Evolutionary conservation across 129 eudicot species (phyloP), one percentile per base, ranked within the genome.

Genomic region (Lactuca saligna): DNA sequence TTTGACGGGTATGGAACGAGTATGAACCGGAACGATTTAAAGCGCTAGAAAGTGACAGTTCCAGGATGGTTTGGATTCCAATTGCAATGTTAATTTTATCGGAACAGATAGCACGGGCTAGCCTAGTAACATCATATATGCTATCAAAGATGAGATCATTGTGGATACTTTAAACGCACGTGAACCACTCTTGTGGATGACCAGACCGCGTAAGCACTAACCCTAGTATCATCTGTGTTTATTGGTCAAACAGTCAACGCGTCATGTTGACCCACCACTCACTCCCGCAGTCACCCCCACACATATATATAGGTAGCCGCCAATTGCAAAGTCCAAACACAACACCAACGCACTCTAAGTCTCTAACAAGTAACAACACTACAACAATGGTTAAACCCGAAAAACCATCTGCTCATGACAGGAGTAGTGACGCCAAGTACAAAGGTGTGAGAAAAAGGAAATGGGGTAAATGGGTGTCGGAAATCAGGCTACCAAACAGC

Each of bases 381-480:
- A 53, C 6, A 53, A 53, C 10, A 53, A 53, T 53, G 57, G 57
- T 53, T 15, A 53, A 53, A 16, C 57, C 57, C 3, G 57, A 53
- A 53, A 53, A 17, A 53, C 10, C 57, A 25, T 53, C 57, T 25
- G 25, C 9, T 17, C 57, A 7, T 8, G 57, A 17, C 29, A n/a
- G 7, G 10, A 38, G 9, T 16, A 53, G 57, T 16, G 57, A 53
- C n/a, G 68, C 69, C 0, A 81, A 61, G 33, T 81, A 75, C 61
- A 71, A 76, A 54, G 85, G 85, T 1, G 85, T 71, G 5, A 51
- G 85, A 10, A 75, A 75, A 81, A 71, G 82, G 75, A 81, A 81
- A 37, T 81, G 85, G 85, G 85, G 85, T 6, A 81, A 81, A 71
- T 81, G 78, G 78, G 81, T 81, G 4, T 81, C 85, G 1, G 85